Conservation (phyloP, 352 stramenopile species). For the Phytophthora agathidicida region DNA sequence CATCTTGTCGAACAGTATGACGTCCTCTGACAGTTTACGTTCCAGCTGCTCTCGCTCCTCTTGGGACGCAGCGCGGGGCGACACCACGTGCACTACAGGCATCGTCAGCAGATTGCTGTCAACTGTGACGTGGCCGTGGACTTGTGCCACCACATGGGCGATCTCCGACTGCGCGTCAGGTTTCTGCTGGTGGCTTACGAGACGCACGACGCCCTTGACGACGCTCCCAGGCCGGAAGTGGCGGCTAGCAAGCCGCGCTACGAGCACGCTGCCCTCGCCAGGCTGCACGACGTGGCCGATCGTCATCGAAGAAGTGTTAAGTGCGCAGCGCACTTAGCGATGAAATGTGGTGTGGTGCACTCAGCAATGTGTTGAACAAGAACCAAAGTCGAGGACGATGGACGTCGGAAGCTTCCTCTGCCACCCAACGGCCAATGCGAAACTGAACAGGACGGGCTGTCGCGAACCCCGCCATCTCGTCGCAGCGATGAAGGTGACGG, state of each 20-base stretch:
- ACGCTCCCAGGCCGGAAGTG: conserved; percentile 61
- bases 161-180: conserved; percentile 47
- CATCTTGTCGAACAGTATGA: conserved; percentile 36
- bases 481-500: background rate
- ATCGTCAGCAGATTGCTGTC: conserved; percentile 94
- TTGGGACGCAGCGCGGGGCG: conserved; percentile 49
- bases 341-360: conserved; percentile 8
- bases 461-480: background rate
- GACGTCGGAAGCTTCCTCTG: conserved; percentile 23
- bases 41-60: conserved; percentile 29
- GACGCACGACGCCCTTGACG: conserved; percentile 58
- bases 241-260: conserved; percentile 49
- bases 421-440: conserved; percentile 30
- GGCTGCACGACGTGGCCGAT: conserved; percentile 28
- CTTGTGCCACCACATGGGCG: conserved; percentile 55
- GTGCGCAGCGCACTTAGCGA: conserved; percentile 3
- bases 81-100: conserved; percentile 88
- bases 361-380: too few relatives aligned
- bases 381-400: conserved; percentile 23
- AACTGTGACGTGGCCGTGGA: conserved; percentile 83
- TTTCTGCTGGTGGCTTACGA: conserved; percentile 39
- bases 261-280: conserved; percentile 25
- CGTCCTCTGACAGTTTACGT: conserved; percentile 22
- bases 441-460: conserved; percentile 8
- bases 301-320: conserved; percentile 11